Evolutionary conservation across 163 green algal species (phyloP).

Genomic region (Coccomyxa subellipsoidea): DNA sequence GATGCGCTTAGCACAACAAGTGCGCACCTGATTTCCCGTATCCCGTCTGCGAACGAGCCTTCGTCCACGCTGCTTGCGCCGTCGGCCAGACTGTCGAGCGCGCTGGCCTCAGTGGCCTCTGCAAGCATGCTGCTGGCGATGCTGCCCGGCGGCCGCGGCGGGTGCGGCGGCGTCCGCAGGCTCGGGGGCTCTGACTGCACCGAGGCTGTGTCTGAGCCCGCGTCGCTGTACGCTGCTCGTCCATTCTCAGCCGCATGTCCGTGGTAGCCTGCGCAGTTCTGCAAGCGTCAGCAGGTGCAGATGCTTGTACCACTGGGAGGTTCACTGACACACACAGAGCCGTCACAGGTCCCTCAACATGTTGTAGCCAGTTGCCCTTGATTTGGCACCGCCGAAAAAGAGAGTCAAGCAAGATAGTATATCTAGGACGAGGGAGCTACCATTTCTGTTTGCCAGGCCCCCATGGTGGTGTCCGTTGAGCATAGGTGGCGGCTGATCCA

Average conservation of each 20-base stretch:
- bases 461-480: background rate
- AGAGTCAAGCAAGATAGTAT: background rate
- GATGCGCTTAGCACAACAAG: no score
- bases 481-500: background rate
- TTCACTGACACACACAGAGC: no score
- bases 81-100: background rate
- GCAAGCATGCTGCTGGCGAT: constrained; percentile 44
- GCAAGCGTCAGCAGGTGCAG: background rate
- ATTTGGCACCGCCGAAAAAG: no score
- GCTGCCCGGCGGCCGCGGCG: constrained; percentile 14
- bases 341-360: no score
- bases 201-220: background rate
- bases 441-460: background rate
- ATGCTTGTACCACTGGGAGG: no score
- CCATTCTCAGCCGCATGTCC: background rate
- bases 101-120: constrained; percentile 19
- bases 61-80: background rate
- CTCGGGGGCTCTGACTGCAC: background rate
- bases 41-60: background rate
- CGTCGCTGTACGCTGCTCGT: background rate
- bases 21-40: background rate
- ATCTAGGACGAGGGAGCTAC: background rate
- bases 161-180: constrained; percentile 35
- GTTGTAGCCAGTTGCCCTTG: background rate
- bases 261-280: background rate